phyloP scores from a whole-genome alignment of 2,329 filamentous ascomycete genomes.

The Paraphoma chrysanthemicola region DNA sequence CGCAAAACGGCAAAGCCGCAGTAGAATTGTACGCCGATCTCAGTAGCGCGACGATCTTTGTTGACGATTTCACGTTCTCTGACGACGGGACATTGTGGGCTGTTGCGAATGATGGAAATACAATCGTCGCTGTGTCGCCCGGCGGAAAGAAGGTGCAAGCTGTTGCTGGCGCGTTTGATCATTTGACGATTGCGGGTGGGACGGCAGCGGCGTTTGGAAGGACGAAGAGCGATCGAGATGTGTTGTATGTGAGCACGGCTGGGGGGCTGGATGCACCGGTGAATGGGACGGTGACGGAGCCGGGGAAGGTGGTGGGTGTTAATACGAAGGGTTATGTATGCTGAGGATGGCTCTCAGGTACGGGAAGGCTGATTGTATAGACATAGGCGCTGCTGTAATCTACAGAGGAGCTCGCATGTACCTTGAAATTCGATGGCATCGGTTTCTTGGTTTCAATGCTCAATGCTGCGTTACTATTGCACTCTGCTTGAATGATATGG shows the following conservation, averaged over 20 bases:
- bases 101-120: constrained; percentile 12
- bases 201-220: constrained; percentile 11
- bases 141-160: background rate
- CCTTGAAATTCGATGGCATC: too few species aligned
- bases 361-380: too few species aligned
- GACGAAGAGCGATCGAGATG: constrained; percentile 1
- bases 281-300: constrained; percentile 11
- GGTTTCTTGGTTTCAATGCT: too few species aligned
- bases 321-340: constrained; percentile 5
- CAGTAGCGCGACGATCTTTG: constrained; percentile 4
- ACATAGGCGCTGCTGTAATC: background rate
- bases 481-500: too few species aligned
- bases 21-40: constrained; percentile 11
- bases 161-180: constrained; percentile 3
- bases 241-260: constrained; percentile 12
- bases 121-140: constrained; percentile 3
- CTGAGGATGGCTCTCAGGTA: background rate
- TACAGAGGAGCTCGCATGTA: too few species aligned
- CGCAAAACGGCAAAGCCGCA: constrained; percentile 1
- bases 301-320: constrained; percentile 11
- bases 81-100: constrained; percentile 8
- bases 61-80: constrained; percentile 11
- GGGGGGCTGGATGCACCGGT: constrained; percentile 11
- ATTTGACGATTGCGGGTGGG: constrained; percentile 9
- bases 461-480: too few species aligned